Evolutionary conservation across 2,329 filamentous ascomycete genomes (phyloP), one percentile per base, ranked within the genome.

Genomic region (Neoarthrinium moseri): DNA sequence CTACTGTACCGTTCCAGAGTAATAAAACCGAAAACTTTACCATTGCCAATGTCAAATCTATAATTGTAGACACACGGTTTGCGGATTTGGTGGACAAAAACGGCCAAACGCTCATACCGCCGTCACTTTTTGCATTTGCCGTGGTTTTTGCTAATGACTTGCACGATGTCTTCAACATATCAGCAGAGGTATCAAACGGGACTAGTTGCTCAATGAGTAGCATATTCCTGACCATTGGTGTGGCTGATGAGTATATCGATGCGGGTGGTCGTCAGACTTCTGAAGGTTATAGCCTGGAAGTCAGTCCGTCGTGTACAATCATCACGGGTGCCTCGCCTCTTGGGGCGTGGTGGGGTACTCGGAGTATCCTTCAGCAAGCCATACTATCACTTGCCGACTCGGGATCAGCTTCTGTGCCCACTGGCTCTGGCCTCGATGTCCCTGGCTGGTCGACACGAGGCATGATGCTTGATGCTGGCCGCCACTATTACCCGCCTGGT

Each of bases 291-390:
- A 61, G 62, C 4, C 59, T 81, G 10, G 61, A 65, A 10, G 61
- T 78, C 4, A 64, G 62, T 13, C 45, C 55, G 5, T 54, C 62
- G 10, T 68, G 70, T 3, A 61, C 80, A 12, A 63, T 60, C 10
- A 73, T 83, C 51, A 63, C 64, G 3, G 78, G 78, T 2, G 75
- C 77, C 6, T 78, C 75, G 41, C 70, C 78, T 0, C 65, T 80
- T 5, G 79, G 79, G 8, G 72, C 69, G 42, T 82, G 75, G 74
- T 82, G 79, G 79, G 78, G 72, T 29, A 81, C 78, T 0, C 67
- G 78, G 24, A 75, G 77, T 1, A 51, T 82, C 7, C 56, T 82
- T 4, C 79, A 83, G 51, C 74, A 72, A 52, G 68, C 72, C 4
- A 48, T 73, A 20, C 56, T 79, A 17, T 35, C 32, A 6, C 26